Evolutionary conservation across 129 eudicot species (phyloP).

Genomic region (Flaveria sonorensis): DNA sequence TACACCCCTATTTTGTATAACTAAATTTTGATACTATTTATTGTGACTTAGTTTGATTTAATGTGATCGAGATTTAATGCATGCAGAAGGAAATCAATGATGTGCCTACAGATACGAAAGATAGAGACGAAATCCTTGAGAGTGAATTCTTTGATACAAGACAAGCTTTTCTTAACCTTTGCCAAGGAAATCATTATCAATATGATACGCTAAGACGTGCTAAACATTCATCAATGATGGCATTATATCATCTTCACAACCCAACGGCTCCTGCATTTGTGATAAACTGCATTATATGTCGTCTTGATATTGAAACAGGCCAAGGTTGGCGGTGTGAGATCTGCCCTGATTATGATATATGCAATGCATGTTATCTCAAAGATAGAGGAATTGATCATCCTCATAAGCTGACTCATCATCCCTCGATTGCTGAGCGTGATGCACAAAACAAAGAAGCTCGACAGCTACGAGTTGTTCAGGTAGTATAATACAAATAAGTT

Average conservation of each 20-base stretch:
- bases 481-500: constrained; percentile 18
- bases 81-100: constrained; percentile 69
- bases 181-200: constrained; percentile 95
- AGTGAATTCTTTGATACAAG: constrained; percentile 91
- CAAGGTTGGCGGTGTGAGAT: constrained; percentile 99
- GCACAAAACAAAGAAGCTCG: constrained; percentile 97
- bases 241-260: constrained; percentile 93
- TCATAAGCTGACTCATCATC: constrained; percentile 78
- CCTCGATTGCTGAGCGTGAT: constrained; percentile 83
- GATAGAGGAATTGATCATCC: constrained; percentile 85
- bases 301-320: constrained; percentile 90
- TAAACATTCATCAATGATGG: constrained; percentile 98
- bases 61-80: constrained; percentile 14
- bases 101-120: constrained; percentile 79
- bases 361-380: constrained; percentile 78
- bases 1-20: background rate
- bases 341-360: constrained; percentile 90
- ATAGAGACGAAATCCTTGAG: constrained; percentile 84
- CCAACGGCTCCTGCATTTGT: constrained; percentile 98
- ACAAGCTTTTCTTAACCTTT: constrained; percentile 88
- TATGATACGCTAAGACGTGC: constrained; percentile 96
- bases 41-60: background rate
- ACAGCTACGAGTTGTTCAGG: constrained; percentile 81
- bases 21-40: background rate
- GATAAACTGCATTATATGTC: constrained; percentile 61